A percentile compares a stretch with the other conserved stretches of the same genome.
Evolutionary conservation across 2,329 filamentous ascomycete genomes (phyloP).

Genomic region (Neurospora sp.): DNA sequence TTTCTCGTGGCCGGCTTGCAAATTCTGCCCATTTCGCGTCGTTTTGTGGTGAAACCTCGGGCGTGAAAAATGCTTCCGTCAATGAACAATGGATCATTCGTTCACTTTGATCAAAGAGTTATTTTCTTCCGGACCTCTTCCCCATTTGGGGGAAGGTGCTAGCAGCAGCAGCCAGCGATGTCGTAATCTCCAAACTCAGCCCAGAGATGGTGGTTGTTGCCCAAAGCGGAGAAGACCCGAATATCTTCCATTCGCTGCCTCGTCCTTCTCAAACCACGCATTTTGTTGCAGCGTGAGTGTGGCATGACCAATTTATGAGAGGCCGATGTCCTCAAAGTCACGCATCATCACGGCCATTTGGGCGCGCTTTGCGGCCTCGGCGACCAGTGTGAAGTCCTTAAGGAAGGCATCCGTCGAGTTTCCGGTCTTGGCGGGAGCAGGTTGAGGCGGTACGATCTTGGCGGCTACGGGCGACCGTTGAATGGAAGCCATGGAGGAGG

Average conservation of each 20-base stretch:
- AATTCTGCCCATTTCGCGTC: neutral
- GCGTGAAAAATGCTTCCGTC: neutral
- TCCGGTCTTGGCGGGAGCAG: constrained; percentile 21
- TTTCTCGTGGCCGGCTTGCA: neutral
- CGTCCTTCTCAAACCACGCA: neutral
- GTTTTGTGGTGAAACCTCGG: neutral
- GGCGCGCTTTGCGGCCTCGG: constrained; percentile 86
- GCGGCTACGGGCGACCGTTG: constrained; percentile 20
- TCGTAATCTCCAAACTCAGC: neutral
- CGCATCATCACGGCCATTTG: constrained; percentile 84
- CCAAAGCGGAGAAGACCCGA: neutral
- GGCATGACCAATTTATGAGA: constrained; percentile 28
- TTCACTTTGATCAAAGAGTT: neutral
- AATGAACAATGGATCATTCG: neutral
- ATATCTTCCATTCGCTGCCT: neutral
- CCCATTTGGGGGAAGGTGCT: neutral
- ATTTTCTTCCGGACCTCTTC: too few species aligned
- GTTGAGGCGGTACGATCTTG: constrained; percentile 20
- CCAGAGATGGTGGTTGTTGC: neutral
- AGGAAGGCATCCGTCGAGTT: constrained; percentile 52
- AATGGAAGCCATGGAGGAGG: constrained; percentile 20
- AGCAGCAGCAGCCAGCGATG: neutral
- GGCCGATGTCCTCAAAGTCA: constrained; percentile 66
- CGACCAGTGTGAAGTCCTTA: constrained; percentile 74
- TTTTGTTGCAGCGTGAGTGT: neutral